A percentile compares a stretch with the other conserved stretches of the same genome.
Evolutionary conservation across 345 rosid species (phyloP).

Genomic region (Physaria fendleri): DNA sequence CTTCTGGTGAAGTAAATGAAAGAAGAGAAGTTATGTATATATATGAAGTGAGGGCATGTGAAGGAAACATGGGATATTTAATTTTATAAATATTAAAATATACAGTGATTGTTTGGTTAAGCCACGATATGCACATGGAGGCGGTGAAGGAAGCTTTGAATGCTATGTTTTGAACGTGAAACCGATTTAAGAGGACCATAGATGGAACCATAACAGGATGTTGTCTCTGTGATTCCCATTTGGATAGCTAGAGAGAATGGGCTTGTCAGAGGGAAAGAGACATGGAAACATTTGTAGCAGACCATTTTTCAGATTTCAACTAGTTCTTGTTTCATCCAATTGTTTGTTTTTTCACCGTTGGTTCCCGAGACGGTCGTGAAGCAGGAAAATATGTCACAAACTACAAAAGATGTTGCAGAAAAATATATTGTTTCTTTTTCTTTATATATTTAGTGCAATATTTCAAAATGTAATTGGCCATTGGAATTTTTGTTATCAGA

Average conservation of each 20-base stretch:
- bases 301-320: conserved; percentile 16
- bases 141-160: conserved; percentile 23
- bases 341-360: conserved; percentile 14
- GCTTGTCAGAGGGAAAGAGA: conserved; percentile 24
- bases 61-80: conserved; percentile 24
- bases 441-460: not conserved
- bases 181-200: conserved; percentile 12
- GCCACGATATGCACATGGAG: conserved; percentile 30
- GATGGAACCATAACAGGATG: conserved; percentile 17
- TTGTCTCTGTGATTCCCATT: conserved; percentile 20
- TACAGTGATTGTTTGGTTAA: conserved; percentile 18
- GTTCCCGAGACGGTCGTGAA: conserved; percentile 22
- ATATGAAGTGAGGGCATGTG: conserved; percentile 26
- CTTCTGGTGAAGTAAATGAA: conserved; percentile 15
- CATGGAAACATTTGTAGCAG: conserved; percentile 23
- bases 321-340: conserved; percentile 18
- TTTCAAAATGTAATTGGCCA: too few relatives aligned
- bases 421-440: not conserved
- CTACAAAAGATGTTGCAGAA: not conserved
- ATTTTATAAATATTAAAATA: not conserved
- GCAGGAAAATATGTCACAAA: not conserved
- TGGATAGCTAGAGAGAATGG: conserved; percentile 11
- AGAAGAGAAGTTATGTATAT: conserved; percentile 15
- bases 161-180: conserved; percentile 27
- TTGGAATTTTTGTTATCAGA: too few relatives aligned